A percentile compares a stretch with the other conserved stretches of the same genome.
phyloP scores from a whole-genome alignment of 176 grass and related monocot species.

The Carex pumila region DNA sequence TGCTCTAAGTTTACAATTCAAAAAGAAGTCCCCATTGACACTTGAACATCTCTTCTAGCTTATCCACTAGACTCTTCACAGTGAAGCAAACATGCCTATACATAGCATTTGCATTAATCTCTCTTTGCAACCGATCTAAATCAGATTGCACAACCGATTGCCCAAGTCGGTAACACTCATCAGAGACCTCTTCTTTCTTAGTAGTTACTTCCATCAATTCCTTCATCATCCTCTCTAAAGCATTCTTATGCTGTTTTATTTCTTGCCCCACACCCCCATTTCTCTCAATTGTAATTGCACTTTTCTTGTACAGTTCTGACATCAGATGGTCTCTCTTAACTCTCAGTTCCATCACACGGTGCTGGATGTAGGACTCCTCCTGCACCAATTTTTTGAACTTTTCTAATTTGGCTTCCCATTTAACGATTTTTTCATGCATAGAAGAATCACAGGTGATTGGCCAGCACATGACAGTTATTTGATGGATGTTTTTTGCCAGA shows the following conservation, averaged over 20 bases:
- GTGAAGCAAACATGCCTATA: not conserved
- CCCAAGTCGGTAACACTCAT: not conserved
- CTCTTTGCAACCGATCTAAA: not conserved
- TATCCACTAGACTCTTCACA: slow-evolving; percentile 3
- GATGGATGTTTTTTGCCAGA: not conserved
- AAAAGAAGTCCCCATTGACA: not conserved
- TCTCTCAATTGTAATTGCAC: not conserved
- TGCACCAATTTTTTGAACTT: not conserved
- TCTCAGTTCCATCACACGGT: not conserved
- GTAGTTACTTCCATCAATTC: not conserved
- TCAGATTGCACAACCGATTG: not conserved
- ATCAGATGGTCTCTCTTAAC: not conserved
- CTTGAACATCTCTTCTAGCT: not conserved
- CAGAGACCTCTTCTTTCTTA: not conserved
- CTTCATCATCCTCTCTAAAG: not conserved
- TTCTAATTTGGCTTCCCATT: not conserved
- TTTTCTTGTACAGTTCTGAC: not conserved
- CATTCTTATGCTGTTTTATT: not conserved
- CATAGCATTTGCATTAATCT: not conserved
- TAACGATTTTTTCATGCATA: not conserved
- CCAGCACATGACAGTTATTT: not conserved
- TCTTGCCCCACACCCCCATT: not conserved
- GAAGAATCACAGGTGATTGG: not conserved
- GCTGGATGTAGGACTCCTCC: not conserved
- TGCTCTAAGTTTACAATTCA: not conserved